Base-by-base conservation (phyloP, 805 yeast genomes). In the Cyberlindnera misumaiensis region DNA sequence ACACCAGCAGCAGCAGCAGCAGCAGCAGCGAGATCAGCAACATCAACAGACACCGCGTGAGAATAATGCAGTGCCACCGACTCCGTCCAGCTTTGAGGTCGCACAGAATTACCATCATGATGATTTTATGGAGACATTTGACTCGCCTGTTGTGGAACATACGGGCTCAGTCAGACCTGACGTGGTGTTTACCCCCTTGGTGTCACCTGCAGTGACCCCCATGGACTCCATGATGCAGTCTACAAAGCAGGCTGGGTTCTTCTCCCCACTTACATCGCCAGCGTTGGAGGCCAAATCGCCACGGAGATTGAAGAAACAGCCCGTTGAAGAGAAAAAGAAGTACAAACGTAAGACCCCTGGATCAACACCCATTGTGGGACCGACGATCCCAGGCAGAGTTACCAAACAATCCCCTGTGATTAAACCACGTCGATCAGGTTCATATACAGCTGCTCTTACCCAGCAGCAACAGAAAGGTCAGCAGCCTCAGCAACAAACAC, bases 161-260 rank as follows among this genome's bases (percentile, higher is more conserved):
- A 41, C 32, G 11, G 9, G 36, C 5, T 47, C 54, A 10, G 67
- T 75, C 2, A 60, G 77, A 32, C 77, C 81, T 1, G 80, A 75
- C 43, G 75, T 74, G 35, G 74, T 74, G 5, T 83, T 80, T 59
- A 83, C 93, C 1, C 93, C 94, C 1, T 65, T 83, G 43, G 74
- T 80, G 2, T 80, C 89, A 2, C 94, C 94, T 0, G 80, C 83
- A 9, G 82, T 77, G 12, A 75, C 87, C 3, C 87, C 87, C 1
- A 49, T 70, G 50, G 86, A 63, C 24, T 41, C 53, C 9, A 33
- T 46, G 39, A 39, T 44, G 14, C 41, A 38, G 11, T 42, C 40
- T 28, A 43, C 39, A 13, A 38, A 44, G 11, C 45, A 41, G 11
- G 12, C 35, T 11, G 40, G 43, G 12, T 51, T 63, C 53, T 52